These are phyloP conservation scores for Streptanthus diversifolius DNA, from an alignment of 345 rosid species.

Conservation along the genomic window DNA sequence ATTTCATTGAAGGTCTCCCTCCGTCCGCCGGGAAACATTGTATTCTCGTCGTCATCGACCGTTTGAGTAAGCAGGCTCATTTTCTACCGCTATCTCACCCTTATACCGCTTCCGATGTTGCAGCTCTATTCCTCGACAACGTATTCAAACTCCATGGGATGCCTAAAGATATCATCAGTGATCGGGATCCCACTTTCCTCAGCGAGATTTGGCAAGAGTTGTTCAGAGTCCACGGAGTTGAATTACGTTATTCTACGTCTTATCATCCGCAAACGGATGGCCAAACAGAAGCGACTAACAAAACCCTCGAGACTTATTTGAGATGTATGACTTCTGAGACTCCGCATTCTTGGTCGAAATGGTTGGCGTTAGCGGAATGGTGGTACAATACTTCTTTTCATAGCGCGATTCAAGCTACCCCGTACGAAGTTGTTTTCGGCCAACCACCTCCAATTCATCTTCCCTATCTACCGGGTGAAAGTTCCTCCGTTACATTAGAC, in stretches of 20 bases:
- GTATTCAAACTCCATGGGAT: not conserved
- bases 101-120: not conserved
- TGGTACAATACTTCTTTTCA: not conserved
- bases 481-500: not conserved
- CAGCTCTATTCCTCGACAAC: not conserved
- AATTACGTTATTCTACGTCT: not conserved
- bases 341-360: not conserved
- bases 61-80: not conserved
- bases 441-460: not conserved
- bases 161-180: not conserved
- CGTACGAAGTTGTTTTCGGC: not conserved
- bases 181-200: not conserved
- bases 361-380: not conserved
- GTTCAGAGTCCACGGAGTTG: not conserved
- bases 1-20: not conserved
- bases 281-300: not conserved
- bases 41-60: not conserved
- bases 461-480: not conserved
- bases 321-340: not conserved
- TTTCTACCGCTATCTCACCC: not conserved
- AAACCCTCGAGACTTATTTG: not conserved
- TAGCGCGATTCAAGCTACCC: not conserved
- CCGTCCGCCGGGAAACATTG: not conserved
- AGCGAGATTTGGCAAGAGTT: not conserved
- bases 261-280: not conserved